Evolutionary conservation across 192 early-diverging fungal species (phyloP).

Genomic region (Rhizophagus prolifer): DNA sequence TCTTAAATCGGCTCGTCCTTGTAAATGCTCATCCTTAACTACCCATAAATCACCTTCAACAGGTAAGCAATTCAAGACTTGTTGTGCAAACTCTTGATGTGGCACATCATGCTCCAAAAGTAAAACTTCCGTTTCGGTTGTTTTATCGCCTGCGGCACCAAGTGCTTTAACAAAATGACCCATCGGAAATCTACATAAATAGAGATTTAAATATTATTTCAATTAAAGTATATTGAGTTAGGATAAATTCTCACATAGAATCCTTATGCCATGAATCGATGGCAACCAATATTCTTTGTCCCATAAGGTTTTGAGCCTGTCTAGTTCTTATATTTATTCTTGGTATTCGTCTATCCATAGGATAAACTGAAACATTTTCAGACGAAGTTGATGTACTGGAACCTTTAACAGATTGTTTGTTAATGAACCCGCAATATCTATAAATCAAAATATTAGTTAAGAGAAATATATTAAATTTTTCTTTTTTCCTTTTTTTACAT

Average conservation of each 20-base stretch:
- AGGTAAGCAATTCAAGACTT: constrained; percentile 82
- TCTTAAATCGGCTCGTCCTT: constrained; percentile 79
- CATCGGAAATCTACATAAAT: constrained; percentile 55
- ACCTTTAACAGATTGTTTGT: constrained; percentile 61
- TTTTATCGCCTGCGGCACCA: constrained; percentile 92
- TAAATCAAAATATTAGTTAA: not conserved
- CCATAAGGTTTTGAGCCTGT: constrained; percentile 75
- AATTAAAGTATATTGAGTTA: not conserved
- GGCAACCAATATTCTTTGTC: constrained; percentile 88
- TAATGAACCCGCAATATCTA: constrained; percentile 85
- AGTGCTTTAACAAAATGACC: constrained; percentile 93
- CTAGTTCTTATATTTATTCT: constrained; percentile 90
- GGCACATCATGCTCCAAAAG: constrained; percentile 96
- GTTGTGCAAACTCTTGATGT: constrained; percentile 87
- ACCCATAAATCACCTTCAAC: constrained; percentile 86
- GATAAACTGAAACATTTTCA: constrained; percentile 77
- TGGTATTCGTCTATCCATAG: constrained; percentile 95
- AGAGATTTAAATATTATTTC: not conserved
- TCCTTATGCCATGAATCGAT: constrained; percentile 89
- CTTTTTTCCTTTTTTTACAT: not conserved
- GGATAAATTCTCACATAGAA: constrained; percentile 54
- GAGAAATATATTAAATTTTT: not conserved
- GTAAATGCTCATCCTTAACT: constrained; percentile 68
- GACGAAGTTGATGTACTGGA: constrained; percentile 57
- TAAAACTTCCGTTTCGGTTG: constrained; percentile 95